A percentile compares a stretch with the other conserved stretches of the same genome.
Conservation (phyloP, 768 basidiomycete species). For the Cantharellus anzutake region DNA sequence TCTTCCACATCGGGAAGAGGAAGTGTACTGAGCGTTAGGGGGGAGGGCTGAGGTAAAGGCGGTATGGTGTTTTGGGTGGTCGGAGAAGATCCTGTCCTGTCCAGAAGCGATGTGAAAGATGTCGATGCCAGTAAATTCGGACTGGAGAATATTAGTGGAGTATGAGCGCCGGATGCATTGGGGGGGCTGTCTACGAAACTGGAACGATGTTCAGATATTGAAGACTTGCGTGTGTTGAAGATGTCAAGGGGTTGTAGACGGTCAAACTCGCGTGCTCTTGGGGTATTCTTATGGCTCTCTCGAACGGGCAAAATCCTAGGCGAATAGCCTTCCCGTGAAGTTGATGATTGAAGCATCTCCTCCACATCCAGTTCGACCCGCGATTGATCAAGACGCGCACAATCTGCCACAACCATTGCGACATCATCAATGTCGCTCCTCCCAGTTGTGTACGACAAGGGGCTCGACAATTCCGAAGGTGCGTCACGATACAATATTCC, state of each 20-base stretch:
- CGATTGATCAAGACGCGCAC: constrained; percentile 16
- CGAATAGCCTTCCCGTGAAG: not conserved
- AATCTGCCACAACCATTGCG: constrained; percentile 44
- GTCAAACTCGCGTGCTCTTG: not conserved
- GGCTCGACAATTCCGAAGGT: constrained; percentile 38
- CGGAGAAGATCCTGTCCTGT: not conserved
- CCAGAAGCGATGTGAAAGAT: not conserved
- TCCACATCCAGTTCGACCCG: not conserved
- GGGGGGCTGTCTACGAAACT: too few relatives aligned
- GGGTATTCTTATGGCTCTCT: not conserved
- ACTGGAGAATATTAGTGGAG: not conserved
- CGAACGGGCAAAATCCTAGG: not conserved
- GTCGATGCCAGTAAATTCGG: not conserved
- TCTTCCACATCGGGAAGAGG: not conserved
- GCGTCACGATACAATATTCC: constrained; percentile 49
- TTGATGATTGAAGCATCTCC: not conserved
- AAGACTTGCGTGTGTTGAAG: not conserved
- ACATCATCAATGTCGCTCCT: constrained; percentile 24
- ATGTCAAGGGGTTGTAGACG: not conserved
- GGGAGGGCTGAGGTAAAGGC: not conserved
- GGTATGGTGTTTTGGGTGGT: not conserved
- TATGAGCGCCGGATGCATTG: too few relatives aligned
- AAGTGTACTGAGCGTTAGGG: not conserved
- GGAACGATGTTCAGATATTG: not conserved
- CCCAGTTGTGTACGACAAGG: constrained; percentile 40